Conservation (phyloP, 2,329 filamentous ascomycete genomes). For the Diaporthe batatas region DNA sequence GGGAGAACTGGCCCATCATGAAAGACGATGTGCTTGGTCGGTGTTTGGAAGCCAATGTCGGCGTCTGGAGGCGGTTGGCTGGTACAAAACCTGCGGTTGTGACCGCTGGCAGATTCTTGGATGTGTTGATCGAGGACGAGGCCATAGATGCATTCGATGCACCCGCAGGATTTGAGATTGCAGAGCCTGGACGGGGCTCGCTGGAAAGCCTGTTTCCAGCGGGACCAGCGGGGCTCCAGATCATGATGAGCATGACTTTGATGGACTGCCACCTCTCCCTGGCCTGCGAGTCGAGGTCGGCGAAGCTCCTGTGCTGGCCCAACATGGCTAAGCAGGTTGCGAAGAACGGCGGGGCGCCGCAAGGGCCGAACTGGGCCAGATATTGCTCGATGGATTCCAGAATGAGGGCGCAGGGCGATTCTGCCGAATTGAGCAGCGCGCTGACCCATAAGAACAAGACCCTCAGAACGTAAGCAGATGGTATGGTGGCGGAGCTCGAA, state of each 20-base stretch:
- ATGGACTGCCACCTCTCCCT: constrained; percentile 37
- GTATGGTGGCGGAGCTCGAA: constrained; percentile 44
- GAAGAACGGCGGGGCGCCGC: constrained; percentile 47
- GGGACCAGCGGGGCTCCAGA: constrained; percentile 26
- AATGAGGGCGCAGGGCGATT: constrained; percentile 41
- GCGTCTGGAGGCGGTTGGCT: constrained; percentile 30
- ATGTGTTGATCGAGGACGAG: constrained; percentile 20
- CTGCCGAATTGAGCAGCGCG: constrained; percentile 43
- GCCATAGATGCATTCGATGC: constrained; percentile 24
- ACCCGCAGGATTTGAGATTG: constrained; percentile 9
- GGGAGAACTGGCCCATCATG: constrained; percentile 35
- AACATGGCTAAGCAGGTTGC: constrained; percentile 45
- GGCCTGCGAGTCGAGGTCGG: constrained; percentile 41
- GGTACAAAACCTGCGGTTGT: constrained; percentile 33
- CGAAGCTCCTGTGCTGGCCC: constrained; percentile 40
- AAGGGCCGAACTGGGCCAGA: constrained; percentile 45
- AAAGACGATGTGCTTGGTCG: constrained; percentile 28
- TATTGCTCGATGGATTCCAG: constrained; percentile 46
- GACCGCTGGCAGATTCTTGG: constrained; percentile 15
- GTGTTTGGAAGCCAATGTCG: constrained; percentile 33
- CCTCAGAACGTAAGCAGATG: constrained; percentile 47
- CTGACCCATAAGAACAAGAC: constrained; percentile 47
- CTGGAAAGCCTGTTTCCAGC: constrained; percentile 27
- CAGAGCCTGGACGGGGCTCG: constrained; percentile 11
- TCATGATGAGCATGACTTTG: constrained; percentile 36